Evolutionary conservation across 1,139 yeast species (phyloP).

Genomic region (Magnusiomyces tetraspermus): DNA sequence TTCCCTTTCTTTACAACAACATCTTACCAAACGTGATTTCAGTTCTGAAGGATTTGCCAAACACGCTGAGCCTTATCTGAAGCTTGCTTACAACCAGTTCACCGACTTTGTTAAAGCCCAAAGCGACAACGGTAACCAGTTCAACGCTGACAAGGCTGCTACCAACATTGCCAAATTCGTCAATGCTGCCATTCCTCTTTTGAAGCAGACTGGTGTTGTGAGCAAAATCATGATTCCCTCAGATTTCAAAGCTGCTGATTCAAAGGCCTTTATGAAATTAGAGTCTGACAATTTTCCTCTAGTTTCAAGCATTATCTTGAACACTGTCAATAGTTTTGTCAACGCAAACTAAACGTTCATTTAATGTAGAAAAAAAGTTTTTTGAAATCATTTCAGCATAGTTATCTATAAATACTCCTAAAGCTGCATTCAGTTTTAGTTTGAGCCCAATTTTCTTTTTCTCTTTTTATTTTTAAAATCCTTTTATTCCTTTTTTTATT

Average conservation of each 20-base stretch:
- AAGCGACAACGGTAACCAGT: neutral
- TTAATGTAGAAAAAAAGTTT: too few species aligned
- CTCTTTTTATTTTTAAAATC: too few species aligned
- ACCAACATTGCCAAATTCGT: neutral
- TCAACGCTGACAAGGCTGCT: neutral
- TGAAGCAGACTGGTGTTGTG: neutral
- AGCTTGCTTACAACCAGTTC: neutral
- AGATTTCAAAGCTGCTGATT: neutral
- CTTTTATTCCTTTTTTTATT: too few species aligned
- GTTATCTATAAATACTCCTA: too few species aligned
- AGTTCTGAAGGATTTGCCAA: neutral
- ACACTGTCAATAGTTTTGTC: neutral
- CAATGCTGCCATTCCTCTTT: neutral
- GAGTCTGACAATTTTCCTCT: neutral
- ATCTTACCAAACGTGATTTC: neutral
- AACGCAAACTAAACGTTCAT: neutral
- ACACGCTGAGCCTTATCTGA: neutral
- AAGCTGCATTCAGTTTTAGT: too few species aligned
- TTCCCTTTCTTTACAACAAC: neutral
- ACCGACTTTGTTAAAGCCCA: conserved; percentile 2
- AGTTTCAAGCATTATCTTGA: neutral
- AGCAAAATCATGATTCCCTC: neutral
- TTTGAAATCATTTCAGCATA: too few species aligned
- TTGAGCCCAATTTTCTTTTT: too few species aligned
- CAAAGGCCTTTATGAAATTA: neutral